Evolutionary conservation across 768 basidiomycete species (phyloP).

Genomic region (Mrakia gelida): DNA sequence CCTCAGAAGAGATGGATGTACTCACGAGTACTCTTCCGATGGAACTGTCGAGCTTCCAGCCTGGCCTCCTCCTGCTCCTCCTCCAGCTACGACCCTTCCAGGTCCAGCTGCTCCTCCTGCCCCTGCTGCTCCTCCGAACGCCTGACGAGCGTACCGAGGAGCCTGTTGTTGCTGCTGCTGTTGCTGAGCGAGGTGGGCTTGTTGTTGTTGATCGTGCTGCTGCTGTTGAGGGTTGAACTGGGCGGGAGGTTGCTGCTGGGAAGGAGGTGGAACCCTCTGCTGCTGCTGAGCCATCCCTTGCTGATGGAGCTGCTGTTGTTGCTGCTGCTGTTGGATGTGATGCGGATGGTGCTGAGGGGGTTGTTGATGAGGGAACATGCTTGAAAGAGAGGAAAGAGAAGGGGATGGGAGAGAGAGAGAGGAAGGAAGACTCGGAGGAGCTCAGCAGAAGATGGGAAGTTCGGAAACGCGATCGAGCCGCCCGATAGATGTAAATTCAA

Average conservation of each 20-base stretch:
- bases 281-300: no score
- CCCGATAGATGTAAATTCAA: no score
- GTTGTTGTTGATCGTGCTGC: slow-evolving; percentile 16
- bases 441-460: no score
- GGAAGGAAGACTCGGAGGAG: no score
- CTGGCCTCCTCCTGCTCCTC: no score
- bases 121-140: background rate
- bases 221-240: slow-evolving; percentile 20
- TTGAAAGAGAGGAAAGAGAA: no score
- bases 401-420: no score
- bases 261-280: background rate
- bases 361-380: background rate
- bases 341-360: background rate
- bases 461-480: no score
- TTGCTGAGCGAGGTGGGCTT: background rate
- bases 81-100: background rate
- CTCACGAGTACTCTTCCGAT: background rate
- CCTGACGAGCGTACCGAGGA: background rate
- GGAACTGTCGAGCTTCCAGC: background rate
- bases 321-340: background rate
- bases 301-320: background rate
- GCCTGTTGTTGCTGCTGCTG: no score
- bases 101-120: background rate
- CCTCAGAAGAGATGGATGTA: background rate
- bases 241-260: slow-evolving; percentile 1